Base-by-base conservation (phyloP, 108 stramenopile genomes). In the Nitzschia sp. region DNA sequence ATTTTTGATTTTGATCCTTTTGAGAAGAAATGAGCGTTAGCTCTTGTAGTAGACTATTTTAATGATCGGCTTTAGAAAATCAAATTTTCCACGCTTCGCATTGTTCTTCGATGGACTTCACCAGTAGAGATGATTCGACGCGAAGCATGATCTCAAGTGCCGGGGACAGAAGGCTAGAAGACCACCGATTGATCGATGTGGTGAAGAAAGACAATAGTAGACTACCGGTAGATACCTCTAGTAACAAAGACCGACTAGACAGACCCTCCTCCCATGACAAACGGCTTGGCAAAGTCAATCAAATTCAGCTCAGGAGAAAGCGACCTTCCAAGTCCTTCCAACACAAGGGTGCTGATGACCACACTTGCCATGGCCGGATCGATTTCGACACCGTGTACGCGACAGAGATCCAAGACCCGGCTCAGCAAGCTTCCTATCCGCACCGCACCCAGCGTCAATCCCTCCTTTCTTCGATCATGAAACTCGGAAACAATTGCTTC, bases 291-390 rank as follows among this genome's bases (percentile, higher is more conserved):
- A 74, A 85, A 82, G 23, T 89, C 80, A 29, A 96, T 73, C 32
- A 96, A 55, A 69, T 96, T 92, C 47, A 93, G 48, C 46, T 92
- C 85, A 8, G 91, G 91, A 45, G 93, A 91, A 13, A 96, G 54
- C 13, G 91, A 92, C 53, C 95, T 74, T 30, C 92, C 92, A 25
- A 96, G 60, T 15, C 95, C 95, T 79, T 96, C 95, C 35, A 96
- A 61, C 2, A 96, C 95, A 31, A 96, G 59, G 66, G 91, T 93
- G 44, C 85, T 87, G 53, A 96, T 76, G 16, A 96, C 86, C 16
- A 96, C 80, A 61, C 78, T 88, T 3, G 91, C 73, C 95, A 96
- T 96, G 34, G 91, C 81, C 9, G 95, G 95, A 58, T 96, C 95
- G 25, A 96, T 86, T 66, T 92, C 90, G 1, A 96, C 95, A n/a